These are phyloP conservation scores for Terana coerulea DNA, from an alignment of 768 basidiomycete genomes.

Conservation along the genomic window DNA sequence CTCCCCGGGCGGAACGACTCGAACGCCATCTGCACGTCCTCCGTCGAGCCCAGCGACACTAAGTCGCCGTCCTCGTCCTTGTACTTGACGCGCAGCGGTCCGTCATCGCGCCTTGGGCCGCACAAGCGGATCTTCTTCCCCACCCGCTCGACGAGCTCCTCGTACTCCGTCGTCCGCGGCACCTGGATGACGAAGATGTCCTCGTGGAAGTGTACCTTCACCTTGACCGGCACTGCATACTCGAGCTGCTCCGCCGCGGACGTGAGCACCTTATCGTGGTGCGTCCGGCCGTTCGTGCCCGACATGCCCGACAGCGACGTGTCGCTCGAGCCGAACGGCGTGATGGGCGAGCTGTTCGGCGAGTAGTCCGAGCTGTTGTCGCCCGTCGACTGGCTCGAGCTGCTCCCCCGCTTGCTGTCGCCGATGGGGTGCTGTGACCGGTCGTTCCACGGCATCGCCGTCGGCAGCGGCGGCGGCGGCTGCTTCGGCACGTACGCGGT, in stretches of 20 bases:
- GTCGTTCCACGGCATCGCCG: constrained; percentile 43
- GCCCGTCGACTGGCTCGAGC: constrained; percentile 79
- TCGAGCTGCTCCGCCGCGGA: constrained; percentile 22
- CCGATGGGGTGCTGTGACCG: constrained; percentile 38
- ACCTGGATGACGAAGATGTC: constrained; percentile 96
- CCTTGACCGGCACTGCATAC: constrained; percentile 59
- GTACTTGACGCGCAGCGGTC: constrained; percentile 84
- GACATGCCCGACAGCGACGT: constrained; percentile 60
- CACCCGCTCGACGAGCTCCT: constrained; percentile 84
- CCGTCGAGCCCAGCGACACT: constrained; percentile 83
- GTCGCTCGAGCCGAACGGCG: constrained; percentile 88
- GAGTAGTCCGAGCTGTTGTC: constrained; percentile 77
- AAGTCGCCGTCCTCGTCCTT: constrained; percentile 91
- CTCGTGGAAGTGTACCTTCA: constrained; percentile 93
- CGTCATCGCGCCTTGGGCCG: constrained; percentile 74
- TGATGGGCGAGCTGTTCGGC: constrained; percentile 83
- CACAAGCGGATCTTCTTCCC: constrained; percentile 91
- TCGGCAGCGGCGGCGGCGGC: constrained; percentile 48
- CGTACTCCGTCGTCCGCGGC: constrained; percentile 71
- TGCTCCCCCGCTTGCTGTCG: constrained; percentile 71
- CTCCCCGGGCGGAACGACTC: constrained; percentile 77
- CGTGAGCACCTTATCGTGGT: constrained; percentile 38
- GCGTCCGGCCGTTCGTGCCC: constrained; percentile 50
- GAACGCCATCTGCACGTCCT: constrained; percentile 94
- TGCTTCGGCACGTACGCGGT: constrained; percentile 55